Evolutionary conservation across 2,329 filamentous ascomycete species (phyloP).

Genomic region (Monascus ruber): DNA sequence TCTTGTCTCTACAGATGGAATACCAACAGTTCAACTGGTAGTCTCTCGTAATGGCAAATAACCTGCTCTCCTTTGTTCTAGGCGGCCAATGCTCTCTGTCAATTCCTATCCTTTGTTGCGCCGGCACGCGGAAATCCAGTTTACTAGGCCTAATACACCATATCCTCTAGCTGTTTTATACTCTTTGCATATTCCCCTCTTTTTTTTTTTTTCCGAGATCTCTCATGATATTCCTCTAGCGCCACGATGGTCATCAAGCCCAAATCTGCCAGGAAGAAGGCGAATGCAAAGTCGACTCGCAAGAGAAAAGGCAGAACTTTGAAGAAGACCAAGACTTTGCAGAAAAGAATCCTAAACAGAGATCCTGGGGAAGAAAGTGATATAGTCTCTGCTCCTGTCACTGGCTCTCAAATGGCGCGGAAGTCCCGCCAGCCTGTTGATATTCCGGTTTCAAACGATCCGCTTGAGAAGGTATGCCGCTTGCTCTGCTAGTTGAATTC

Average conservation of each 20-base stretch:
- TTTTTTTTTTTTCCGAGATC: background rate
- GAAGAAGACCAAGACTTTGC: background rate
- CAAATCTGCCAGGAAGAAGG: background rate
- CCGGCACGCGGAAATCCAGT: too few relatives aligned
- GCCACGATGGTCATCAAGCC: background rate
- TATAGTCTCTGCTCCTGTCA: background rate
- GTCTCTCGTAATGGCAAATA: too few relatives aligned
- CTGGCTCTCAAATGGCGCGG: too few relatives aligned
- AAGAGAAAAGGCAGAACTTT: background rate
- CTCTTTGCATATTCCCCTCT: background rate
- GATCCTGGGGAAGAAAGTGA: background rate
- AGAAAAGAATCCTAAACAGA: too few relatives aligned
- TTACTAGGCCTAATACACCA: too few relatives aligned
- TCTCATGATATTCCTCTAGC: background rate
- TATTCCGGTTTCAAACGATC: background rate
- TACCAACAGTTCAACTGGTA: too few relatives aligned
- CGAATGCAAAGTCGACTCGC: background rate
- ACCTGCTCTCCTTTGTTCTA: too few relatives aligned
- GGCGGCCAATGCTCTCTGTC: too few relatives aligned
- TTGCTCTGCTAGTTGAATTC: background rate
- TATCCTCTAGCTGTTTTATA: background rate
- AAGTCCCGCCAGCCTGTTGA: background rate
- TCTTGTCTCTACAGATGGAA: too few relatives aligned
- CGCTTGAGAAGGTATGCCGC: slow-evolving; percentile 1
- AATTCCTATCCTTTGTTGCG: too few relatives aligned